Conservation (phyloP, 2,329 filamentous ascomycete genomes). For the Simplicillium sp. region DNA sequence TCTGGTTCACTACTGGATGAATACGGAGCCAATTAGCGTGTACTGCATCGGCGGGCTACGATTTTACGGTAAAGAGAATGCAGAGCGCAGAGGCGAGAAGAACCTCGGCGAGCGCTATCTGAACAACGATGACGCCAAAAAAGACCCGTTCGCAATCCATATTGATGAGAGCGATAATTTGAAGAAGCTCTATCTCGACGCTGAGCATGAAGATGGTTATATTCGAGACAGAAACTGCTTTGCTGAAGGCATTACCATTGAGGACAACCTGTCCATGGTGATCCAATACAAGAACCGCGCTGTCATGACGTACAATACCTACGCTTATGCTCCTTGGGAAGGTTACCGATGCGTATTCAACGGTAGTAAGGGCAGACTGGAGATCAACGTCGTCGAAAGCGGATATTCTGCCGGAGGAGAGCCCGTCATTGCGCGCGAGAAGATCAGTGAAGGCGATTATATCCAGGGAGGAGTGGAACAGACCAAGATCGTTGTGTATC, state of each 20-base stretch:
- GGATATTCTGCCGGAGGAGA: constrained; percentile 34
- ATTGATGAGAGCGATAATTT: constrained; percentile 29
- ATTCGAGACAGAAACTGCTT: constrained; percentile 38
- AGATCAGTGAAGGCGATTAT: constrained; percentile 7
- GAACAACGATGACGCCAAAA: constrained; percentile 28
- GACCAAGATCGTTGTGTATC: constrained; percentile 26
- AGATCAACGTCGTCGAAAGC: constrained; percentile 36
- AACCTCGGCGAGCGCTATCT: constrained; percentile 28
- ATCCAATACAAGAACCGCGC: constrained; percentile 31
- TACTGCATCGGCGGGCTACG: constrained; percentile 34
- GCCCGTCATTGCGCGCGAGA: constrained; percentile 17
- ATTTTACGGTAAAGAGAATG: constrained; percentile 41
- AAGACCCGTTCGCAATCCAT: constrained; percentile 36
- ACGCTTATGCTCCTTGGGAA: constrained; percentile 37
- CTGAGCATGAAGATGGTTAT: constrained; percentile 39
- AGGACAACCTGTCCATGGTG: constrained; percentile 37
- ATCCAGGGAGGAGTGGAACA: constrained; percentile 27
- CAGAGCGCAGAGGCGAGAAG: constrained; percentile 30
- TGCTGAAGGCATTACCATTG: constrained; percentile 37
- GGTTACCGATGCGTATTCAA: constrained; percentile 31
- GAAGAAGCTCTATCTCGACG: constrained; percentile 34
- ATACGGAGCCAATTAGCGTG: constrained; percentile 30
- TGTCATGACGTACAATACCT: constrained; percentile 32
- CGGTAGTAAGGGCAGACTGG: constrained; percentile 32
- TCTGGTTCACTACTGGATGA: constrained; percentile 40